Evolutionary conservation across 345 rosid genomes (phyloP).

Genomic region (Nasturtium officinale): DNA sequence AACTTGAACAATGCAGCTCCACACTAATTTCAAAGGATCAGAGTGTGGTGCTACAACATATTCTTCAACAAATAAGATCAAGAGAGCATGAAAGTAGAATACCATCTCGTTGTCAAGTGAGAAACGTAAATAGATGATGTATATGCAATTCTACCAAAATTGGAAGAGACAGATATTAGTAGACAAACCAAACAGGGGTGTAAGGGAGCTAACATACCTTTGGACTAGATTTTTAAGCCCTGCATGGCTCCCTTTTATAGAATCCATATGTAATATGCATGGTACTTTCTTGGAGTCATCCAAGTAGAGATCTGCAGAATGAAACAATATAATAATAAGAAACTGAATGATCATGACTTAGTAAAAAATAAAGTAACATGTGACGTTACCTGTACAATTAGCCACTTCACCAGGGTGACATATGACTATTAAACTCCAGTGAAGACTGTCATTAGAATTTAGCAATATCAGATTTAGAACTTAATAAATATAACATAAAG

Average conservation of each 20-base stretch:
- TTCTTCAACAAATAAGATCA: not conserved
- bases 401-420: constrained; percentile 94
- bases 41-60: constrained; percentile 20
- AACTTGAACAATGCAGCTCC: constrained; percentile 12
- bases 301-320: constrained; percentile 59
- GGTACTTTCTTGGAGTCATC: constrained; percentile 61
- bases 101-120: constrained; percentile 10
- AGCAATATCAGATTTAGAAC: constrained; percentile 24
- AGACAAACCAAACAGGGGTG: not conserved
- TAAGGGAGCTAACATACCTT: constrained; percentile 58
- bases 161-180: constrained; percentile 4
- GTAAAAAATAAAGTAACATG: constrained; percentile 12
- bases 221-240: constrained; percentile 93
- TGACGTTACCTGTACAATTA: constrained; percentile 59
- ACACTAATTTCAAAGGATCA: constrained; percentile 6
- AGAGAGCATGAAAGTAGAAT: constrained; percentile 8
- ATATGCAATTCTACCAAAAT: constrained; percentile 24
- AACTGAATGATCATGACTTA: constrained; percentile 19
- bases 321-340: constrained; percentile 13
- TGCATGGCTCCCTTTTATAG: constrained; percentile 93
- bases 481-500: constrained; percentile 23
- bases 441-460: constrained; percentile 64
- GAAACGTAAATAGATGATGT: not conserved
- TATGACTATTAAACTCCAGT: constrained; percentile 94
- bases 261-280: constrained; percentile 96